Percentiles rank a stretch among this genome's conserved stretches.
Conservation (phyloP, 257 asterid species). For the Sherardia arvensis region DNA sequence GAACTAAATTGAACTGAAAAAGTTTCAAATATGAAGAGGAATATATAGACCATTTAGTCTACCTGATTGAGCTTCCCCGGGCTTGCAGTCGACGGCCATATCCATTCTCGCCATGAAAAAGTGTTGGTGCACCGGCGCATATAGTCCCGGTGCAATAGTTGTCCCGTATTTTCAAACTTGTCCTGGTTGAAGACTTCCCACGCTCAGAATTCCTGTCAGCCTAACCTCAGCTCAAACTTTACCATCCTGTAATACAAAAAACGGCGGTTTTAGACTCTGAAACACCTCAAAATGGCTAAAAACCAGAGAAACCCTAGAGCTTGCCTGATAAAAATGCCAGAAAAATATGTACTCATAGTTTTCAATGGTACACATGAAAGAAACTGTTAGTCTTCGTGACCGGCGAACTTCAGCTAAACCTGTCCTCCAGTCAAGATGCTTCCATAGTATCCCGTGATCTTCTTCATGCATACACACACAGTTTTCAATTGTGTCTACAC, state of each 20-base stretch:
- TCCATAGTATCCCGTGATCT: slow-evolving; percentile 93
- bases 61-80: slow-evolving; percentile 97
- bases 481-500: slow-evolving; percentile 86
- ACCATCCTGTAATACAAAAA: slow-evolving; percentile 64
- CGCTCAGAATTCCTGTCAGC: slow-evolving; percentile 65
- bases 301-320: slow-evolving; percentile 2
- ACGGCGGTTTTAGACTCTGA: not conserved
- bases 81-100: slow-evolving; percentile 87
- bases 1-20: no score
- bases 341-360: slow-evolving; percentile 92
- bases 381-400: slow-evolving; percentile 89
- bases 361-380: slow-evolving; percentile 89
- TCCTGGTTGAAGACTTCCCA: slow-evolving; percentile 34
- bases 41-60: no score
- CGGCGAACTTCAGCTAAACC: slow-evolving; percentile 88
- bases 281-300: no score
- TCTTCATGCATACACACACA: slow-evolving; percentile 98
- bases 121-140: slow-evolving; percentile 98
- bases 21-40: no score
- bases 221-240: slow-evolving; percentile 97
- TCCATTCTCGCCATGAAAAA: slow-evolving; percentile 97
- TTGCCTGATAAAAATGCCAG: slow-evolving; percentile 97
- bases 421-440: slow-evolving; percentile 99
- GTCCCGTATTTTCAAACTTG: slow-evolving; percentile 36
- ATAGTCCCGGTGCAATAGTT: slow-evolving; percentile 85